Evolutionary conservation across 176 grass and related monocot genomes (phyloP), one percentile per base, ranked within the genome.

Genomic region (Cenchrus americanus): DNA sequence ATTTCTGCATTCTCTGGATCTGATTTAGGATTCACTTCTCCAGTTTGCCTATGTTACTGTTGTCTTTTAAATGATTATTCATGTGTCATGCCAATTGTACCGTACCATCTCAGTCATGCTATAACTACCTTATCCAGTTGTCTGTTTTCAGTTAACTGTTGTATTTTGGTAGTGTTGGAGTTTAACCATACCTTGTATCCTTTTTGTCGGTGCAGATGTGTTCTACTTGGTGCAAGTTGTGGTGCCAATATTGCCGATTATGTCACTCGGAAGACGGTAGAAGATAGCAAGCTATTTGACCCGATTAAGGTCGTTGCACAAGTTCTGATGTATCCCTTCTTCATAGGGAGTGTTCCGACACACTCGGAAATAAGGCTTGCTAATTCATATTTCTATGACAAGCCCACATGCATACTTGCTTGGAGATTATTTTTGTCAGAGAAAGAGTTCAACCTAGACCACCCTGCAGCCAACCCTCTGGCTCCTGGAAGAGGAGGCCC

Each of bases 311-410:
- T 97, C 26, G 92, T 97, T 5, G 95, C 95, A 9, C 95, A 97
- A 76, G 95, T 95, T 82, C 84, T 97, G 58, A 93, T 97, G 95
- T 97, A 97, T 86, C 95, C 95, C 43, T 97, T 97, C 86, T 94
- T 97, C 84, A 85, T 91, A 71, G 92, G 92, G 70, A 93, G 84
- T 24, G 69, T 91, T 24, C 92, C 95, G n/a, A 97, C 95, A 8
- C 95, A 89, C 53, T 94, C 95, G 2, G 95, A 97, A 87, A 82
- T 97, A 82, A 94, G 92, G 80, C 92, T 97, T 68, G 92, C 90
- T 24, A 97, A 94, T 79, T 97, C 92, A 0, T 97, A 97, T 66
- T 94, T 97, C 79, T 94, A 97, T 10, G 92, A 97, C 79, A 97
- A 97, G 82, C 60, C 95, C 27, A 87, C 89, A 88, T 94, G 92